Evolutionary conservation across 1,284 basidiomycete species (phyloP), one percentile per base, ranked within the genome.

Genomic region (Peniophora sp.): DNA sequence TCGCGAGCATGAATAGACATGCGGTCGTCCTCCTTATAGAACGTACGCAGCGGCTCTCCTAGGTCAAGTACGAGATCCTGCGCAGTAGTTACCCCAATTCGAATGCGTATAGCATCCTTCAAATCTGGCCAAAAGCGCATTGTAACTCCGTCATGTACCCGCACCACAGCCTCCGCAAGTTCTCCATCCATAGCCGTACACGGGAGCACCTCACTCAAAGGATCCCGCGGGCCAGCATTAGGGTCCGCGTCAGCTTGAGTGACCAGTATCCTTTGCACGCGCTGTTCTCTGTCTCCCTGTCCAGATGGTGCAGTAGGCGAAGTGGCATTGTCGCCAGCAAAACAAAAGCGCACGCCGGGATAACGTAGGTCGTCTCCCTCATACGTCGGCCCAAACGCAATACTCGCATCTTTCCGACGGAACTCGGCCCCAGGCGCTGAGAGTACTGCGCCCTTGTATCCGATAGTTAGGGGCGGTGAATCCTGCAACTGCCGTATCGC

Each of bases 1-100:
- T 59, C 69, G 3, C 74, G 76, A 1, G 83, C 75, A 58, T 91
- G 89, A 38, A 91, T 91, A 16, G 78, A 78, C 81, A 95, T 87
- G 52, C 92, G 72, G 58, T 92, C 85, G 59, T 94, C 92, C 55
- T 93, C 89, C 63, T 92, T 92, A 69, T 89, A 89, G 64, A 88
- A 85, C 50, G 83, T 72, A 39, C 85, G 75, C n/a, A 83, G 68
- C 6, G 92, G 91, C 11, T 86, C 73, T 2, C 92, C 92, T 6
- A 95, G 69, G 57, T 91, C 89, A 34, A 87, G 72, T 2, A 73
- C 77, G 25, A 94, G 67, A 63, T 93, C 91, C 64, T 94, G 89
- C 1, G 86, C 81, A 2, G 84, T 91, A 3, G 89, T 92, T 54
- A 79, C 69, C n/a, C 87, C 82, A n/a, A 95, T 64, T n/a, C 71